Evolutionary conservation across 768 basidiomycete species (phyloP).

Genomic region (Lactarius indigo): DNA sequence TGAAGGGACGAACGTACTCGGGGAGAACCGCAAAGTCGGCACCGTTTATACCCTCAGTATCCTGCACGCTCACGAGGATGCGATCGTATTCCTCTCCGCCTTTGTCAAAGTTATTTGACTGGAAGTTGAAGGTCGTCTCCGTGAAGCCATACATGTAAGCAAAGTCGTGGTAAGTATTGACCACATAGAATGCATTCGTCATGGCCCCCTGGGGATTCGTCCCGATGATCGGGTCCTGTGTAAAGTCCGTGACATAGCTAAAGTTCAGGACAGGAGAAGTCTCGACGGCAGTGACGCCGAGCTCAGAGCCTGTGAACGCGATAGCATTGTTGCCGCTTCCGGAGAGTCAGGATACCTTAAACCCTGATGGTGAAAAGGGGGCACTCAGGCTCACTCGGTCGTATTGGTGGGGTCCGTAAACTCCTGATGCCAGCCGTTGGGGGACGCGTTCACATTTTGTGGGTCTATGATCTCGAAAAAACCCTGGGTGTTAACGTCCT

Average conservation of each 20-base stretch:
- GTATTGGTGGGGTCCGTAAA: constrained; percentile 34
- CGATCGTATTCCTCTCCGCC: constrained; percentile 42
- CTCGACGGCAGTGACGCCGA: constrained; percentile 33
- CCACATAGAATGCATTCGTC: constrained; percentile 56
- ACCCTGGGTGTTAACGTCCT: constrained; percentile 45
- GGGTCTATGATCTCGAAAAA: constrained; percentile 49
- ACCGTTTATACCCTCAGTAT: constrained; percentile 42
- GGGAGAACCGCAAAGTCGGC: constrained; percentile 43
- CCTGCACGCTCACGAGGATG: constrained; percentile 50
- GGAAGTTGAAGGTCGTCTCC: constrained; percentile 57
- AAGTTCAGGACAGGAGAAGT: constrained; percentile 40
- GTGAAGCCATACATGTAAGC: constrained; percentile 56
- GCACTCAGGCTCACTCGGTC: constrained; percentile 29
- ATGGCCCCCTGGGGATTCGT: constrained; percentile 52
- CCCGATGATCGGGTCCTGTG: constrained; percentile 38
- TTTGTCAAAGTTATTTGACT: constrained; percentile 44
- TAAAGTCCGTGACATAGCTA: constrained; percentile 36
- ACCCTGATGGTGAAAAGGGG: background rate
- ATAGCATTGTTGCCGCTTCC: constrained; percentile 40
- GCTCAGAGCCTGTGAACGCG: constrained; percentile 30
- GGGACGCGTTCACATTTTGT: constrained; percentile 52
- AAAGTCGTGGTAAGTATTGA: constrained; percentile 34
- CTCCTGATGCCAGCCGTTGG: constrained; percentile 52
- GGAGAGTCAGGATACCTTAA: background rate
- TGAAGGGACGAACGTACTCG: constrained; percentile 35